phyloP scores from a whole-genome alignment of 192 early-diverging fungal genomes.

The Neocallimastix lanati region DNA sequence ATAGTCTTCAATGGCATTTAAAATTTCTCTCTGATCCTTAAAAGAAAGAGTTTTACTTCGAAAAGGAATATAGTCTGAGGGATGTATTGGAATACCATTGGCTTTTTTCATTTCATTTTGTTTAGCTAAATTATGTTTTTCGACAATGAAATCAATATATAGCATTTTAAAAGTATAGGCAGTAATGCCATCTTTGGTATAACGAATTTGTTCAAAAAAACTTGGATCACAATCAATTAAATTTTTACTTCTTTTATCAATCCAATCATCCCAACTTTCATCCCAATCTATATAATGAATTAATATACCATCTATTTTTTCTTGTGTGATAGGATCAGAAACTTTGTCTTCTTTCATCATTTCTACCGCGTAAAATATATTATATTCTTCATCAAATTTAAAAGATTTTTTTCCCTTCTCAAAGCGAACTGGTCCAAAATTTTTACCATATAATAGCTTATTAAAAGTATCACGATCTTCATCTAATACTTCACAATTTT shows the following conservation, averaged over 20 bases:
- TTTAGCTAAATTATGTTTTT: background rate
- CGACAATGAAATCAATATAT: background rate
- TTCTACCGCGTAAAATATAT: background rate
- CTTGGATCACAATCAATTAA: background rate
- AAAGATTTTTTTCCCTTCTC: background rate
- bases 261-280: background rate
- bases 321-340: background rate
- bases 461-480: background rate
- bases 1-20: no score
- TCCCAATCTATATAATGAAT: background rate
- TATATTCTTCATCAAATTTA: background rate
- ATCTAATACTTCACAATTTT: background rate
- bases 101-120: background rate
- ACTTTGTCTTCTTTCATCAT: background rate
- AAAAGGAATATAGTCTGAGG: no score
- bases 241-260: background rate
- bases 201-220: background rate
- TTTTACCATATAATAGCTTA: background rate
- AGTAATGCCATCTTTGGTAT: background rate
- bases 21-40: no score
- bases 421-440: background rate
- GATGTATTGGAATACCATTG: no score
- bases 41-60: no score
- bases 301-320: background rate
- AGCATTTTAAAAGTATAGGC: background rate